phyloP scores from a whole-genome alignment of 139 green algal genomes.

The Chlorella sp. region DNA sequence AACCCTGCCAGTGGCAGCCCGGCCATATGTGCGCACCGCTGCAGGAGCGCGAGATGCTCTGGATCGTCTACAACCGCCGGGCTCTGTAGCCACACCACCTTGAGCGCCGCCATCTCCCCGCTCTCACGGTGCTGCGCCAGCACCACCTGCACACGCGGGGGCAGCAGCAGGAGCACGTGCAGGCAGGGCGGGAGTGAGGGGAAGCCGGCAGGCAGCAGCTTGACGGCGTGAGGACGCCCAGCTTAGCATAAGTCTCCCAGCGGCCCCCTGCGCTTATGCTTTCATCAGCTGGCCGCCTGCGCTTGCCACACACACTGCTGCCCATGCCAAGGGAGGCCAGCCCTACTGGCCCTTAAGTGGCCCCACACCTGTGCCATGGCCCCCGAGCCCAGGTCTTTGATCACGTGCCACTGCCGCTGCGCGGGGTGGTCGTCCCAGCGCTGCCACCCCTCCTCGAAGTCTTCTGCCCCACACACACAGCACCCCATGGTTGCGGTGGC shows the following conservation, averaged over 20 bases:
- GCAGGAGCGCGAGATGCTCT: slow-evolving; percentile 11
- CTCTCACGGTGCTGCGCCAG: slow-evolving; percentile 44
- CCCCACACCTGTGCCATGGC: slow-evolving; percentile 50
- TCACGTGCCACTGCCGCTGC: slow-evolving; percentile 51
- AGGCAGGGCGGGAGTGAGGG: neutral
- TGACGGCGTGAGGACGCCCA: neutral
- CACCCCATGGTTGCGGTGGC: neutral
- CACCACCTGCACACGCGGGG: slow-evolving; percentile 41
- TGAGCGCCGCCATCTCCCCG: slow-evolving; percentile 52
- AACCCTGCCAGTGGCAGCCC: too few relatives aligned
- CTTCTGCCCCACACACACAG: slow-evolving; percentile 31
- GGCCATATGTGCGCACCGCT: neutral
- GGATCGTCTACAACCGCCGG: slow-evolving; percentile 28
- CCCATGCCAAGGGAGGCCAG: too few relatives aligned
- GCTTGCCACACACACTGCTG: too few relatives aligned
- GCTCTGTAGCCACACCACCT: slow-evolving; percentile 62
- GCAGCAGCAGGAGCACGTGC: too few relatives aligned
- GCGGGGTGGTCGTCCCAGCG: slow-evolving; percentile 57
- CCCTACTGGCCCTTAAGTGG: too few relatives aligned
- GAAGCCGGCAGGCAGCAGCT: neutral
- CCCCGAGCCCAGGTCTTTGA: slow-evolving; percentile 62
- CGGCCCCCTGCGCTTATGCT: neutral
- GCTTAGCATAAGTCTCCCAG: neutral
- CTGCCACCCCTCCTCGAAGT: slow-evolving; percentile 19
- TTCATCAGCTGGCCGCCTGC: too few relatives aligned